phyloP scores from a whole-genome alignment of 2,329 filamentous ascomycete species.

The Fusarium napiforme region DNA sequence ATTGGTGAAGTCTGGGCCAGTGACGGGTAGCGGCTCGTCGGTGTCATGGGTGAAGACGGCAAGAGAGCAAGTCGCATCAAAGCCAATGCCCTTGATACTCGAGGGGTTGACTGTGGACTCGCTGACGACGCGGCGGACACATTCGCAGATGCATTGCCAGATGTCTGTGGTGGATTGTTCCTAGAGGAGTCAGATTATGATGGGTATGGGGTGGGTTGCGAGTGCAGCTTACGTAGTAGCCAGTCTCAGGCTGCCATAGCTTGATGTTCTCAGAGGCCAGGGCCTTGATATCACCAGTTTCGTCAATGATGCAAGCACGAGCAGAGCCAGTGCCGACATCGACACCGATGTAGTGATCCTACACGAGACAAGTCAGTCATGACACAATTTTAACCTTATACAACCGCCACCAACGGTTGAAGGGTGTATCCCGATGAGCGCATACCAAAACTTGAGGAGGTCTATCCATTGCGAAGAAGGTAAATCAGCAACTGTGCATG shows the following conservation, averaged over 20 bases:
- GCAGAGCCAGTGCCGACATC: constrained; percentile 97
- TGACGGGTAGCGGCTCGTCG: constrained; percentile 90
- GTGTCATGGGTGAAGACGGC: constrained; percentile 90
- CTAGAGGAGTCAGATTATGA: constrained; percentile 50
- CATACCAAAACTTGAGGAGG: constrained; percentile 50
- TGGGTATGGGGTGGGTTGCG: not conserved
- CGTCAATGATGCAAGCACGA: constrained; percentile 94
- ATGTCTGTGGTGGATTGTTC: constrained; percentile 99
- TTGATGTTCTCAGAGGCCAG: constrained; percentile 80
- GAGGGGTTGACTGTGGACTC: constrained; percentile 82
- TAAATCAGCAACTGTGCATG: constrained; percentile 16
- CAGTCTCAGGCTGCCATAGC: constrained; percentile 80
- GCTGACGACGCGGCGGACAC: constrained; percentile 82
- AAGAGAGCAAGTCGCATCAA: constrained; percentile 98
- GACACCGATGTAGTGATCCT: constrained; percentile 81
- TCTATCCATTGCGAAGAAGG: constrained; percentile 46
- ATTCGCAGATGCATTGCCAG: constrained; percentile 92
- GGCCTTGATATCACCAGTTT: constrained; percentile 85
- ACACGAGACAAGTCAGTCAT: constrained; percentile 23
- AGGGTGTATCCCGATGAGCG: not conserved
- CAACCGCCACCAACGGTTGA: constrained; percentile 11
- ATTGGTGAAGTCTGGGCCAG: constrained; percentile 81
- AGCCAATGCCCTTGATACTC: constrained; percentile 89
- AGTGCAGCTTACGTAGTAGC: constrained; percentile 72
- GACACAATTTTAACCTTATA: not conserved